Evolutionary conservation across 495 filamentous ascomycete genomes (phyloP), one percentile per base, ranked within the genome.

Genomic region (Rhypophila decipiens): DNA sequence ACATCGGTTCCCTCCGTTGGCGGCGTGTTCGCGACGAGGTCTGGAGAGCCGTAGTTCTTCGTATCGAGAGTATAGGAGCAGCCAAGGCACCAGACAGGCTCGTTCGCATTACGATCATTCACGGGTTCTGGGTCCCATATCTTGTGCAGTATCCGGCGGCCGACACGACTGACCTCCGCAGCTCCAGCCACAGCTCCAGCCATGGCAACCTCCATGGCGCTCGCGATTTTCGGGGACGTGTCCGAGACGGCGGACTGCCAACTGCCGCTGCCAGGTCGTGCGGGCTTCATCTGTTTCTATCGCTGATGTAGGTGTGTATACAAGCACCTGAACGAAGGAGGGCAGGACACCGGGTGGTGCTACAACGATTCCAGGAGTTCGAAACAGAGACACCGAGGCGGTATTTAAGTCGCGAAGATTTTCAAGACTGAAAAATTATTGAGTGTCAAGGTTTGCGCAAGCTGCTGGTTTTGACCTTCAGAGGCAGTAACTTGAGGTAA

Each of bases 111-210:
- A 44, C 85, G 73, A 57, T 95, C 87, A 63, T 96, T 96, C 54
- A 77, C 79, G 21, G 93, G 91, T 54, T 91, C 84, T 0, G 91
- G 89, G 53, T 97, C 94, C 88, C 91, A 99, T 53, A 97, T 87
- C 68, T 86, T 90, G 58, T 90, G 86, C 24, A 96, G 81, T 47
- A 98, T 79, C 47, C 87, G 83, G 65, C 88, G 89, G 70, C 67
- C 64, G 19, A 69, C 47, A 18, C 65, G 59, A 45, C 61, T 33
- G 8, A 65, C 61, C 33, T 67, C 64, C 20, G 56, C 64, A 17
- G 59, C 56, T 4, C 59, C 61, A 9, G 64, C 68, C 20, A 54
- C 64, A 17, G 59, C 56, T 4, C 59, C 61, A 9, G 64, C 68
- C 29, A 68, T 65, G 11, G 71, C 68, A 20, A 61, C 61, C 42